phyloP scores from a whole-genome alignment of 345 rosid genomes.

The Acer campestre region DNA sequence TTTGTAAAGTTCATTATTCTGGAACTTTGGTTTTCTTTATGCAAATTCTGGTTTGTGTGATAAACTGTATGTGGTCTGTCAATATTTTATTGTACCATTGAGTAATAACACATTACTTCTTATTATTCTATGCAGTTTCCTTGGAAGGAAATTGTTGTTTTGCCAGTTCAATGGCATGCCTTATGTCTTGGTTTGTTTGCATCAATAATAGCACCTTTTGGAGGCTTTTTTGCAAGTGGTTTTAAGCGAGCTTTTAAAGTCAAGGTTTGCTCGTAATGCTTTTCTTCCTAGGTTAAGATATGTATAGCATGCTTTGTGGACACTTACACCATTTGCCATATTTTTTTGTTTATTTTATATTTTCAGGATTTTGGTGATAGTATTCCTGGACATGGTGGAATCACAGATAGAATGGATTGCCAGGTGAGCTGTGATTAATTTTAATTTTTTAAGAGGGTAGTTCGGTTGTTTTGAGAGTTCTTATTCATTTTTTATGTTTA shows the following conservation, averaged over 20 bases:
- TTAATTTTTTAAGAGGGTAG: not conserved
- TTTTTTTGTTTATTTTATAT: slow-evolving; percentile 1
- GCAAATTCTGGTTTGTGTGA: not conserved
- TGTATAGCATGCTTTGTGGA: not conserved
- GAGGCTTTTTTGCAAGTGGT: slow-evolving; percentile 98
- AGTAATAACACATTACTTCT: not conserved
- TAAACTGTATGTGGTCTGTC: not conserved
- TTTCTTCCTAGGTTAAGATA: slow-evolving; percentile 6
- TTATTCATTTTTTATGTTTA: not conserved
- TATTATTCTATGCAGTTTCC: slow-evolving; percentile 60
- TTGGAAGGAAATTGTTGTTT: slow-evolving; percentile 80
- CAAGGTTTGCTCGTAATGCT: slow-evolving; percentile 51
- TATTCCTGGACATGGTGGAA: slow-evolving; percentile 99
- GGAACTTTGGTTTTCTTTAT: not conserved
- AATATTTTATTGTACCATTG: not conserved
- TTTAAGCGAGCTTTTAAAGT: slow-evolving; percentile 95
- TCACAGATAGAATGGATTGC: slow-evolving; percentile 97
- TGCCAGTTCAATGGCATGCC: slow-evolving; percentile 98
- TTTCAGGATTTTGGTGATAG: slow-evolving; percentile 97
- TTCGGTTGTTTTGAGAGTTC: not conserved
- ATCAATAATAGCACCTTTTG: slow-evolving; percentile 98
- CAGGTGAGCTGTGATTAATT: slow-evolving; percentile 54
- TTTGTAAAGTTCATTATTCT: not conserved
- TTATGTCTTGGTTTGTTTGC: slow-evolving; percentile 90
- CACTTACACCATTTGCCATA: not conserved